Evolutionary conservation across 176 grass and related monocot genomes (phyloP).

Genomic region (Carex kokanica): DNA sequence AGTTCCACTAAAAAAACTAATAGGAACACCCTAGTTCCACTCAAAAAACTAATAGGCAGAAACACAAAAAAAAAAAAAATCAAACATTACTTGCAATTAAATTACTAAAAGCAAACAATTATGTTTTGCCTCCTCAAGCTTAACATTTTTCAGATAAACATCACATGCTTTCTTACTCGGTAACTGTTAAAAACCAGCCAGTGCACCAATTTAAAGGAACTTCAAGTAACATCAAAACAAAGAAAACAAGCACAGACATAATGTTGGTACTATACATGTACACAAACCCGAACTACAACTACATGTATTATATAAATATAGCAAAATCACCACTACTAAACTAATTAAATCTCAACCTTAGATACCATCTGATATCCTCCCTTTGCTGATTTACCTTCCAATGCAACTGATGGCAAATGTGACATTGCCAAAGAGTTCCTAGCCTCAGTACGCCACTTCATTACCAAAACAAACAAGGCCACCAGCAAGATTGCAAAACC

Average conservation of each 20-base stretch:
- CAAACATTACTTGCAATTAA: background rate
- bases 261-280: conserved; percentile 8
- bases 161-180: background rate
- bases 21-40: no score
- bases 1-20: background rate
- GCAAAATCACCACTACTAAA: conserved; percentile 1
- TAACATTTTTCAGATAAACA: background rate
- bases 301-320: background rate
- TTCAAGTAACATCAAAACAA: background rate
- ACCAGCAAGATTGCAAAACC: conserved; percentile 50
- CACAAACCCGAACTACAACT: background rate
- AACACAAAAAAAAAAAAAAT: background rate
- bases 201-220: background rate
- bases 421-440: conserved; percentile 22
- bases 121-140: background rate
- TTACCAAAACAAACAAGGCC: conserved; percentile 44
- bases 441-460: conserved; percentile 57
- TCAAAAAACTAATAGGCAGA: background rate
- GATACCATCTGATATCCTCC: conserved; percentile 31
- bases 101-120: background rate
- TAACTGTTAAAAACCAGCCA: background rate
- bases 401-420: background rate
- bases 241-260: background rate
- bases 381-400: conserved; percentile 7
- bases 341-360: conserved; percentile 15